A percentile compares a stretch with the other conserved stretches of the same genome.
Conservation (phyloP, 768 basidiomycete species). For the Collybiopsis confluens region DNA sequence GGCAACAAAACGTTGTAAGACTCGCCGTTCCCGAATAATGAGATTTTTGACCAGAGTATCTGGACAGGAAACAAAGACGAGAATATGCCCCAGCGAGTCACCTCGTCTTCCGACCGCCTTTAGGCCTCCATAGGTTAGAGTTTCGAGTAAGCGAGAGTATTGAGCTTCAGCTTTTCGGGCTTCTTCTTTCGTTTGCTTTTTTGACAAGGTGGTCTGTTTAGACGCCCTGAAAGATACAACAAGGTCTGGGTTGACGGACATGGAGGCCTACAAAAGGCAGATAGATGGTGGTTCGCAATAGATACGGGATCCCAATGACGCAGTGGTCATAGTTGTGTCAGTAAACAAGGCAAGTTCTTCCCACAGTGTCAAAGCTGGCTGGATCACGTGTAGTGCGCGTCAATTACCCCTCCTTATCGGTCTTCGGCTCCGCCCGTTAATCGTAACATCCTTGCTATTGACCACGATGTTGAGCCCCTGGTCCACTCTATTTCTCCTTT, state of each 20-base stretch:
- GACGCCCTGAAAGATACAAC: conserved; percentile 67
- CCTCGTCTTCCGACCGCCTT: conserved; percentile 73
- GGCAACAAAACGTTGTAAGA: conserved; percentile 5
- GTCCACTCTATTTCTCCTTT: not conserved
- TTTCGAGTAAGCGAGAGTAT: conserved; percentile 59
- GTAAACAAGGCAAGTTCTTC: too few relatives aligned
- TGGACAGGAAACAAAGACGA: conserved; percentile 75
- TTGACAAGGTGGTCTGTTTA: conserved; percentile 45
- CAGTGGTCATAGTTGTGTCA: not conserved
- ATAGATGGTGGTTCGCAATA: not conserved
- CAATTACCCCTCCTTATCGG: too few relatives aligned
- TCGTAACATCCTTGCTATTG: not conserved
- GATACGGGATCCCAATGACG: not conserved
- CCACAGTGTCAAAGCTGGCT: too few relatives aligned
- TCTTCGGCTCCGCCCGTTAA: not conserved
- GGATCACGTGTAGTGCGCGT: too few relatives aligned
- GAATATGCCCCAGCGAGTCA: conserved; percentile 68
- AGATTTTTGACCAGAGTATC: conserved; percentile 56
- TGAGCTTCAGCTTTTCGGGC: conserved; percentile 64
- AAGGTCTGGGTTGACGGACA: conserved; percentile 63
- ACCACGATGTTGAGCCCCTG: not conserved
- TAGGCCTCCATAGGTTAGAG: conserved; percentile 59
- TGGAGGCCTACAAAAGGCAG: conserved; percentile 11
- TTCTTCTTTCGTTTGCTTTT: conserved; percentile 59
- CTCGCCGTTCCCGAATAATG: conserved; percentile 72